Evolutionary conservation across 2,329 filamentous ascomycete genomes (phyloP).

Genomic region (Dactylellina drechsleri): DNA sequence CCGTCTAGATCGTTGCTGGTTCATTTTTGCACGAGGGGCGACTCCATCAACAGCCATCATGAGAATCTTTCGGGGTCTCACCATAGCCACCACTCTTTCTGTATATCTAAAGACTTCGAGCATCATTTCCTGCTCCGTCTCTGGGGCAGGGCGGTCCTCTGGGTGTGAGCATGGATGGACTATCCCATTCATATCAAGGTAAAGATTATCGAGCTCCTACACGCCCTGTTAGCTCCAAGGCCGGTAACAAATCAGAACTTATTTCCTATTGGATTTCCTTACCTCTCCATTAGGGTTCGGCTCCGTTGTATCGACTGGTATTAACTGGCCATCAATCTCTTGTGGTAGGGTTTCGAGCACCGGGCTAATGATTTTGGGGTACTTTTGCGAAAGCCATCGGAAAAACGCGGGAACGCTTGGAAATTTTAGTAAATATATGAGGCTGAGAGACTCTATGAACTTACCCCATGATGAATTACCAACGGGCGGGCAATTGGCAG

Average conservation of each 20-base stretch:
- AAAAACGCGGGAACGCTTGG: slow-evolving; percentile 58
- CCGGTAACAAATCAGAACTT: background rate
- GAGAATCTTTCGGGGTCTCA: slow-evolving; percentile 90
- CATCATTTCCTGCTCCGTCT: slow-evolving; percentile 99
- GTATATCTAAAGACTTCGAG: slow-evolving; percentile 97
- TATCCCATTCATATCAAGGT: slow-evolving; percentile 99
- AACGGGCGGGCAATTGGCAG: background rate
- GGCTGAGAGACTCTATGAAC: background rate
- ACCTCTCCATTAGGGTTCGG: slow-evolving; percentile 92
- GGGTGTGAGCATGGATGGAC: slow-evolving; percentile 98
- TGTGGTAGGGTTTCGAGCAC: slow-evolving; percentile 87
- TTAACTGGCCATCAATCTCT: slow-evolving; percentile 81
- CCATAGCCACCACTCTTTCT: slow-evolving; percentile 99
- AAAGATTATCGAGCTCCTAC: slow-evolving; percentile 91
- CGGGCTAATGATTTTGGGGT: slow-evolving; percentile 93
- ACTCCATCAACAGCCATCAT: slow-evolving; percentile 99
- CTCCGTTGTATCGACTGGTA: slow-evolving; percentile 84
- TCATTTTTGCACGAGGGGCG: slow-evolving; percentile 98
- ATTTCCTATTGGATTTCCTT: slow-evolving; percentile 3
- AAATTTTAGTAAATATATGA: slow-evolving; percentile 6
- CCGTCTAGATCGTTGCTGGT: slow-evolving; percentile 94
- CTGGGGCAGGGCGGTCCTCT: slow-evolving; percentile 88
- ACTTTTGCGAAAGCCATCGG: slow-evolving; percentile 93
- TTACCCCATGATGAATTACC: slow-evolving; percentile 44
- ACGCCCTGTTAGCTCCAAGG: background rate